phyloP scores from a whole-genome alignment of 495 filamentous ascomycete genomes.

The Corynascus novoguineensis region DNA sequence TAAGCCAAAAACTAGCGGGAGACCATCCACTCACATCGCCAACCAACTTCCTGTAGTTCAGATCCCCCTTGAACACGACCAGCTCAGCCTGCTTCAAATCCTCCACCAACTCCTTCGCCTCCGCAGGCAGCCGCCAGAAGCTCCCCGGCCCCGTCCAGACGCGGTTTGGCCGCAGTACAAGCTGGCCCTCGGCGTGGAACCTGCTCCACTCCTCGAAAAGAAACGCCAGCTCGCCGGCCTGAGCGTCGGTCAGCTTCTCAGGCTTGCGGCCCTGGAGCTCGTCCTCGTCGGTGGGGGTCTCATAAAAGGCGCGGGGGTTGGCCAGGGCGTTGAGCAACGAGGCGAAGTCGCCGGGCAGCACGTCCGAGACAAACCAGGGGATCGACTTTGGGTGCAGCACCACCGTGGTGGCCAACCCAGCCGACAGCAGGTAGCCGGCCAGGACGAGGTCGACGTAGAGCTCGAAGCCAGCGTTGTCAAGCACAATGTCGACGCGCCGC shows the following conservation, averaged over 20 bases:
- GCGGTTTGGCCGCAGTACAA: slow-evolving; percentile 69
- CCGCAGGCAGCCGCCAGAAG: slow-evolving; percentile 77
- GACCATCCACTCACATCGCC: slow-evolving; percentile 63
- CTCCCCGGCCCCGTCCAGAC: slow-evolving; percentile 87
- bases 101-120: slow-evolving; percentile 59
- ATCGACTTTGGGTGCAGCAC: slow-evolving; percentile 92
- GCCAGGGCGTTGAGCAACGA: slow-evolving; percentile 72
- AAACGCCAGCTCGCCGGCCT: slow-evolving; percentile 62
- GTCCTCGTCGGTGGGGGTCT: slow-evolving; percentile 62
- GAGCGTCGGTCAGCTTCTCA: slow-evolving; percentile 56
- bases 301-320: slow-evolving; percentile 69
- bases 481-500: slow-evolving; percentile 79
- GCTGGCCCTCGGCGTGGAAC: slow-evolving; percentile 73
- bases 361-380: slow-evolving; percentile 97
- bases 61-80: slow-evolving; percentile 94
- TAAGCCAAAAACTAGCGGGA: neutral
- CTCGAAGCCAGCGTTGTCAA: slow-evolving; percentile 97
- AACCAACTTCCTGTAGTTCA: slow-evolving; percentile 90
- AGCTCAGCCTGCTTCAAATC: slow-evolving; percentile 81
- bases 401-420: slow-evolving; percentile 75
- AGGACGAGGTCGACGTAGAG: slow-evolving; percentile 90
- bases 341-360: slow-evolving; percentile 76
- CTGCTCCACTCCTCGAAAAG: slow-evolving; percentile 75
- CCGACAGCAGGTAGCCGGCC: slow-evolving; percentile 76
- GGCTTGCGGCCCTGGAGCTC: slow-evolving; percentile 49